Conservation (phyloP, 495 filamentous ascomycete species). For the Hypoxylon fuscum region DNA sequence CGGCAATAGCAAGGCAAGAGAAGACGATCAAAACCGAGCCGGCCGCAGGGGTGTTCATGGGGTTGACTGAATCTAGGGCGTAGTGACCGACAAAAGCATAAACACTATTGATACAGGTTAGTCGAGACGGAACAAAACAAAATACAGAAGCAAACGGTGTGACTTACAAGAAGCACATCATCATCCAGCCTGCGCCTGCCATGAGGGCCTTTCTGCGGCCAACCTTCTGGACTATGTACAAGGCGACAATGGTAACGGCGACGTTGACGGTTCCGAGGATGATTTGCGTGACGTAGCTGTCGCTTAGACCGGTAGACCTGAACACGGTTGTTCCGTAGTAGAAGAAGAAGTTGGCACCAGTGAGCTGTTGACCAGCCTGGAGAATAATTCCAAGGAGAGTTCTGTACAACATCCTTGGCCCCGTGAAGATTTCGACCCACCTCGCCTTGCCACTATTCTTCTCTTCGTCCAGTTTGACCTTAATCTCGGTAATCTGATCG, state of each 20-base stretch:
- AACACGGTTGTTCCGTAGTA: slow-evolving; percentile 68
- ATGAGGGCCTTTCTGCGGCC: slow-evolving; percentile 75
- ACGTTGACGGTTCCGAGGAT: slow-evolving; percentile 77
- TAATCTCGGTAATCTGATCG: slow-evolving; percentile 77
- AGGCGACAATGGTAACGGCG: slow-evolving; percentile 68
- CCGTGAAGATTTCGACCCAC: slow-evolving; percentile 75
- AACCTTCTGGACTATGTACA: slow-evolving; percentile 74
- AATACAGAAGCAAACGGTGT: slow-evolving; percentile 60
- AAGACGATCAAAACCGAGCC: slow-evolving; percentile 81
- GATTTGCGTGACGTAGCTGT: slow-evolving; percentile 74
- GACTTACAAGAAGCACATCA: slow-evolving; percentile 68
- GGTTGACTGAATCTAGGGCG: slow-evolving; percentile 58
- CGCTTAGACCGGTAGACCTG: slow-evolving; percentile 66
- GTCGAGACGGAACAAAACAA: slow-evolving; percentile 55
- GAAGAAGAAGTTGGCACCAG: slow-evolving; percentile 67
- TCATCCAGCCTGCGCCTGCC: slow-evolving; percentile 71
- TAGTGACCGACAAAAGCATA: slow-evolving; percentile 73
- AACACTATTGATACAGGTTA: slow-evolving; percentile 52
- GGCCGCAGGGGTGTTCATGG: slow-evolving; percentile 62
- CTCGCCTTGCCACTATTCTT: slow-evolving; percentile 66
- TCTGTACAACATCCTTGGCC: slow-evolving; percentile 77
- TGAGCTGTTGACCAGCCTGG: slow-evolving; percentile 75
- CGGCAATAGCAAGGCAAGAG: slow-evolving; percentile 76
- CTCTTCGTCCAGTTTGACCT: slow-evolving; percentile 68
- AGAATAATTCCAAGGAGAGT: slow-evolving; percentile 73